Percentiles rank a stretch among this genome's conserved stretches.
These are phyloP conservation scores for Eucalyptus cladocalyx DNA, from an alignment of 345 rosid species.

Conservation along the genomic window DNA sequence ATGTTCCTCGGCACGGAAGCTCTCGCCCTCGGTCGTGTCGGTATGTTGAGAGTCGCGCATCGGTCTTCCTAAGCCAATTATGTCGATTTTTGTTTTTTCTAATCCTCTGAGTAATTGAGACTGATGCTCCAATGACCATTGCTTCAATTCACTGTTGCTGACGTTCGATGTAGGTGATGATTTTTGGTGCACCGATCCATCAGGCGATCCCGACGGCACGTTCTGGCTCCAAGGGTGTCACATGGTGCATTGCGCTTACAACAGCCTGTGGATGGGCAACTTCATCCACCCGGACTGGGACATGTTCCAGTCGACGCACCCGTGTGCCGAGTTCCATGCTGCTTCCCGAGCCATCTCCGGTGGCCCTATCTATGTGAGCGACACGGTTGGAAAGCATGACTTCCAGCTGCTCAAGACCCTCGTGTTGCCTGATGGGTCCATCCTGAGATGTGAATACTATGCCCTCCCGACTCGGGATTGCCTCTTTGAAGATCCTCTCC, in stretches of 20 bases:
- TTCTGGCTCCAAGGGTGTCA: slow-evolving; percentile 99
- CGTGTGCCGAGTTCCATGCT: slow-evolving; percentile 91
- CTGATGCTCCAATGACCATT: background rate
- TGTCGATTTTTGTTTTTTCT: background rate
- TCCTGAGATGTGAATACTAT: slow-evolving; percentile 71
- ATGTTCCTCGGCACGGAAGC: slow-evolving; percentile 96
- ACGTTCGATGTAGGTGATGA: slow-evolving; percentile 58
- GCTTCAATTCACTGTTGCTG: background rate
- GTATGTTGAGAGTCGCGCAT: slow-evolving; percentile 15
- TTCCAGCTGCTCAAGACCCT: slow-evolving; percentile 59
- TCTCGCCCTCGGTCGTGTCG: slow-evolving; percentile 89
- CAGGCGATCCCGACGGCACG: slow-evolving; percentile 87
- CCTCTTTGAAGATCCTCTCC: slow-evolving; percentile 85
- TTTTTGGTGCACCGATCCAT: slow-evolving; percentile 98
- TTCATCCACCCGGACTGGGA: slow-evolving; percentile 99
- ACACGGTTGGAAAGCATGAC: slow-evolving; percentile 73
- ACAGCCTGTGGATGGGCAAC: slow-evolving; percentile 98
- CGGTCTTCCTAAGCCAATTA: background rate
- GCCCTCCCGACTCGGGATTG: slow-evolving; percentile 93
- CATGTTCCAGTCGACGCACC: slow-evolving; percentile 98
- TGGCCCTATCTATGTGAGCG: slow-evolving; percentile 86
- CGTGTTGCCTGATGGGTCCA: slow-evolving; percentile 65
- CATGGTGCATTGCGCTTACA: slow-evolving; percentile 98
- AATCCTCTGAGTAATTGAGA: background rate
- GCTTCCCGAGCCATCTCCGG: slow-evolving; percentile 95